phyloP scores from a whole-genome alignment of 345 rosid species.

The Eucalyptus pauciflora region DNA sequence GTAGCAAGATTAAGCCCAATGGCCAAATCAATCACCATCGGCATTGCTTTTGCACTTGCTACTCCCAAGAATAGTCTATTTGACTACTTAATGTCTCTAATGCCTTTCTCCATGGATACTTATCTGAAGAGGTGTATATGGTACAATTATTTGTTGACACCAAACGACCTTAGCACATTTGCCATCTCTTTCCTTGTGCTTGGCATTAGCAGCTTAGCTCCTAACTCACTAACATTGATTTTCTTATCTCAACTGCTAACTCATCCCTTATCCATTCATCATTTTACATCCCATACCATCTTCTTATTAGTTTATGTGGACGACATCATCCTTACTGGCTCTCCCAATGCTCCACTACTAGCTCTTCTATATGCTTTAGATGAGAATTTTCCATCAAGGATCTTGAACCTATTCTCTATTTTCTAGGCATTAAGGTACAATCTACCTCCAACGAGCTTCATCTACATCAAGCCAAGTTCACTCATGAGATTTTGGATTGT shows the following conservation, averaged over 20 bases:
- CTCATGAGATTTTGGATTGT: neutral
- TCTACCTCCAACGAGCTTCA: neutral
- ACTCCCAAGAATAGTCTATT: neutral
- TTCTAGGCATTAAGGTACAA: neutral
- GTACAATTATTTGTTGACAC: neutral
- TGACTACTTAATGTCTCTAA: neutral
- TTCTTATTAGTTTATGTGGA: neutral
- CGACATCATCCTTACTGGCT: neutral
- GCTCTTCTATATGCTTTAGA: neutral
- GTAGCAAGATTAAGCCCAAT: neutral
- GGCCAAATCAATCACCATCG: neutral
- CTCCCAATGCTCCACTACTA: neutral
- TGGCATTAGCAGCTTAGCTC: neutral
- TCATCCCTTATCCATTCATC: neutral
- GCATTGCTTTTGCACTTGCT: neutral
- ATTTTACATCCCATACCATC: neutral
- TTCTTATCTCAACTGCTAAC: neutral
- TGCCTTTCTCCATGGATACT: neutral
- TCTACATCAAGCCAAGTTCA: neutral
- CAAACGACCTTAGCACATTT: neutral
- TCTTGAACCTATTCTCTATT: neutral
- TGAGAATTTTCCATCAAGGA: neutral
- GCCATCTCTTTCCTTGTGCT: neutral
- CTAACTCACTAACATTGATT: neutral
- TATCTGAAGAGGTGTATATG: neutral